A percentile compares a stretch with the other conserved stretches of the same genome.
These are phyloP conservation scores for Fusarium sp. DNA, from an alignment of 2,329 filamentous ascomycete species.

Conservation along the genomic window DNA sequence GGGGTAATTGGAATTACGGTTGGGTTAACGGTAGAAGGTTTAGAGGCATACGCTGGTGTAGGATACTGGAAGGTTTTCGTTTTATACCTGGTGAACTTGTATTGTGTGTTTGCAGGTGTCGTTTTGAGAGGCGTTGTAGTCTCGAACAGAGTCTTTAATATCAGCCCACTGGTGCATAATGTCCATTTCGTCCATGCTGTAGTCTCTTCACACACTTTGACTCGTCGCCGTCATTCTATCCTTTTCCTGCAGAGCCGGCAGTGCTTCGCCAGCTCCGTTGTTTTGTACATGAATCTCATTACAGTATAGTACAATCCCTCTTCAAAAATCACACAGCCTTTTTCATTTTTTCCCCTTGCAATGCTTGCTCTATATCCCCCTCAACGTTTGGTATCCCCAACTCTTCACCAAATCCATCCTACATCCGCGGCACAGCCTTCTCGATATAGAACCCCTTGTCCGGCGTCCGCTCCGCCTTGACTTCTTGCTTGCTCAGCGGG, in stretches of 20 bases:
- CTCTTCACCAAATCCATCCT: slow-evolving; percentile 6
- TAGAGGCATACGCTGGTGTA: slow-evolving; percentile 32
- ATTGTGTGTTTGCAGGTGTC: slow-evolving; percentile 13
- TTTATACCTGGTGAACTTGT: slow-evolving; percentile 27
- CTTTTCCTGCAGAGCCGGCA: slow-evolving; percentile 14
- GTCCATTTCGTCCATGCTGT: not conserved
- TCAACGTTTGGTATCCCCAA: slow-evolving; percentile 2
- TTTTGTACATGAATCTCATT: slow-evolving; percentile 49
- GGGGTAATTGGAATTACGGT: slow-evolving; percentile 9
- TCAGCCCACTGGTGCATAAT: not conserved
- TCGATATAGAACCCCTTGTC: slow-evolving; percentile 88
- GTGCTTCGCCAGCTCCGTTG: slow-evolving; percentile 18
- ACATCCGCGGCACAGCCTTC: slow-evolving; percentile 59
- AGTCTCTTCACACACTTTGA: slow-evolving; percentile 19
- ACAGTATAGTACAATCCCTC: slow-evolving; percentile 52
- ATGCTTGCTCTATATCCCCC: not conserved
- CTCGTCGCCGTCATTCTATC: slow-evolving; percentile 27
- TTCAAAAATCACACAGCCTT: not conserved
- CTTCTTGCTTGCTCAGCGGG: slow-evolving; percentile 75
- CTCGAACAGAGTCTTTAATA: not conserved
- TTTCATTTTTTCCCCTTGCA: not conserved
- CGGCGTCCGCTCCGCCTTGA: slow-evolving; percentile 80
- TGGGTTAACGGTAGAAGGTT: slow-evolving; percentile 20
- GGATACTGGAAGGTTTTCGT: slow-evolving; percentile 36
- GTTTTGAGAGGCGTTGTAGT: slow-evolving; percentile 9